Conservation (phyloP, 805 yeast species). For the Yarrowia keelungensis region DNA sequence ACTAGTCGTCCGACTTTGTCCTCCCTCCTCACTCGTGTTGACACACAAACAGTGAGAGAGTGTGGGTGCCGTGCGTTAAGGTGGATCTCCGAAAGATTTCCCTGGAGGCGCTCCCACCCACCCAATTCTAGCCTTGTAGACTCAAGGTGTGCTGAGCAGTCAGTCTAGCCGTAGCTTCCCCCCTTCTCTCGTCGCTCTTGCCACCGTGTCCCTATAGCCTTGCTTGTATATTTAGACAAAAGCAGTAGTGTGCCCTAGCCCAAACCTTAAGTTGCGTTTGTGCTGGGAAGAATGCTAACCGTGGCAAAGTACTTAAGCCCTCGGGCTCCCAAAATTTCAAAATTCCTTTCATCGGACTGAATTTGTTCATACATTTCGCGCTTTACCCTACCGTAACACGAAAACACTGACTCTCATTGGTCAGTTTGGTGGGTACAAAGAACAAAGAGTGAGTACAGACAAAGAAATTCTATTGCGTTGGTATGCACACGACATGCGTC, state of each 20-base stretch:
- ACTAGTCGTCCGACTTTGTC: conserved; percentile 3
- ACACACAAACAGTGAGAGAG: no score
- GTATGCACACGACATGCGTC: conserved; percentile 37
- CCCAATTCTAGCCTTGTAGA: conserved; percentile 9
- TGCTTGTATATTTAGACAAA: conserved; percentile 37
- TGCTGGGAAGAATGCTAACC: conserved; percentile 39
- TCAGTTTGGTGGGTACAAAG: conserved; percentile 37
- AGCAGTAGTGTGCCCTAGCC: conserved; percentile 31
- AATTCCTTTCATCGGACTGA: conserved; percentile 39
- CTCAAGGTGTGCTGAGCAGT: background rate
- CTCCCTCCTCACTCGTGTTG: background rate
- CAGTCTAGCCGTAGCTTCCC: conserved; percentile 27
- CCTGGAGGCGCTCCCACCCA: no score
- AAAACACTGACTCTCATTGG: conserved; percentile 38
- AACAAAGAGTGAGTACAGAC: conserved; percentile 39
- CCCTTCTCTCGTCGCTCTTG: conserved; percentile 31
- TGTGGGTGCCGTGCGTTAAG: background rate
- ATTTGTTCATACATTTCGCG: conserved; percentile 38
- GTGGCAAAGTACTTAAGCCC: conserved; percentile 39
- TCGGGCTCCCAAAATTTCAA: conserved; percentile 39
- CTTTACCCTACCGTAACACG: conserved; percentile 39
- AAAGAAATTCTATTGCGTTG: conserved; percentile 28
- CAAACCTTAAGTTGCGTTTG: conserved; percentile 33
- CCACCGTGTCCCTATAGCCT: conserved; percentile 37
- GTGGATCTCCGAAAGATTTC: background rate